These are phyloP conservation scores for Scheffersomyces coipomensis DNA, from an alignment of 805 yeast species.

Conservation along the genomic window DNA sequence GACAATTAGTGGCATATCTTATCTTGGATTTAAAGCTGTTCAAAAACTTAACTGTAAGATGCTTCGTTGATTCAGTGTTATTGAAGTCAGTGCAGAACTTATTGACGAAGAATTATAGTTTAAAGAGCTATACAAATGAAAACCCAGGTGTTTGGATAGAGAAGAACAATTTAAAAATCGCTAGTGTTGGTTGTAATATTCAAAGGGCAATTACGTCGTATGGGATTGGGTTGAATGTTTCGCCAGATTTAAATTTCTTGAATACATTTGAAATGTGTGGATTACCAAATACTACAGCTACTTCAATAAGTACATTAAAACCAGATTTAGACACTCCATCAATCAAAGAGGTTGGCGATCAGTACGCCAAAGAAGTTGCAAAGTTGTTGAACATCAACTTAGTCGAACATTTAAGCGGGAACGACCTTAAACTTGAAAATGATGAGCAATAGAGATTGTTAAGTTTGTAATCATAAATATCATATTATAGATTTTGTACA, in stretches of 20 bases:
- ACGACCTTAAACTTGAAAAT: background rate
- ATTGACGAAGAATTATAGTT: conserved; percentile 33
- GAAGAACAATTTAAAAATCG: conserved; percentile 56
- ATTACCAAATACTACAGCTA: conserved; percentile 50
- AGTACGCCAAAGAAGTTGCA: conserved; percentile 38
- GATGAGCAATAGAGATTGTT: background rate
- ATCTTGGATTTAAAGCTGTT: conserved; percentile 63
- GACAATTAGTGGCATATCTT: conserved; percentile 86
- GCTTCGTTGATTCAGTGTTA: conserved; percentile 61
- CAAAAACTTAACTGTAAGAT: conserved; percentile 52
- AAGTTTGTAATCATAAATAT: background rate
- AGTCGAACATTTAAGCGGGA: conserved; percentile 24
- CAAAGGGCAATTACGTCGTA: conserved; percentile 83
- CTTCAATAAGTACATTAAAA: conserved; percentile 25
- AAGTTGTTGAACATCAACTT: conserved; percentile 26
- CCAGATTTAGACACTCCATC: conserved; percentile 9
- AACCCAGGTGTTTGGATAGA: conserved; percentile 89
- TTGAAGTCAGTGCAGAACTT: conserved; percentile 56
- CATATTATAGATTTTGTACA: too few relatives aligned
- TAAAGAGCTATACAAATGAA: conserved; percentile 52
- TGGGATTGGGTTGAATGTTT: conserved; percentile 81
- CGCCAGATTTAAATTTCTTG: conserved; percentile 69
- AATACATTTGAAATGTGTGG: conserved; percentile 86
- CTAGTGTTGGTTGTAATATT: conserved; percentile 87
- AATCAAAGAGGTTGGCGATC: conserved; percentile 26